These are phyloP conservation scores for Gossypium arboreum DNA, from an alignment of 345 rosid species.

Conservation along the genomic window DNA sequence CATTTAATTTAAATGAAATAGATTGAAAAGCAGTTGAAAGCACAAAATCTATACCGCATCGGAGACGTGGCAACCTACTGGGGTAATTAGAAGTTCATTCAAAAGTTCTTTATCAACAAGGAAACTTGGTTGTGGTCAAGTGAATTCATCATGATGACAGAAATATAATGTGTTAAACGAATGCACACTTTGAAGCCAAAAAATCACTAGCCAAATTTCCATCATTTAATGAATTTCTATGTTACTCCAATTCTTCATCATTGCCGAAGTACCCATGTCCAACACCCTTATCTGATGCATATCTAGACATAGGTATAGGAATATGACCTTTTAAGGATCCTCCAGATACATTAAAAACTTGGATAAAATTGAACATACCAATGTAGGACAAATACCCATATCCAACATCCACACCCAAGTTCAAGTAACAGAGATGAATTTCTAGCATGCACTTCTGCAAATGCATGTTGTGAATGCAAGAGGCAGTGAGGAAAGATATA, in stretches of 20 bases:
- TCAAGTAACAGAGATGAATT: neutral
- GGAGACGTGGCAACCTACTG: neutral
- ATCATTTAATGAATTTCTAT: neutral
- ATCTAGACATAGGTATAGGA: neutral
- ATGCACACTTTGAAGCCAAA: neutral
- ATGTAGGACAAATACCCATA: neutral
- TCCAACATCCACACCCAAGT: neutral
- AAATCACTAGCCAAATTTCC: neutral
- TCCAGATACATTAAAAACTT: neutral
- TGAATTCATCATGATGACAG: neutral
- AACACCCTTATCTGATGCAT: neutral
- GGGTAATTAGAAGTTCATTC: neutral
- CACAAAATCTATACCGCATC: neutral
- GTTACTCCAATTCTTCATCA: neutral
- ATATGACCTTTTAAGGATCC: neutral
- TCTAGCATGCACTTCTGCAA: neutral
- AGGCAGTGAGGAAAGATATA: neutral
- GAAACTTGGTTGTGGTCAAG: neutral
- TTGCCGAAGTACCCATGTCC: neutral
- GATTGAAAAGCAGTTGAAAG: neutral
- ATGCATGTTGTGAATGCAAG: neutral
- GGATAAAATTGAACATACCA: neutral
- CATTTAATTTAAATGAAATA: neutral
- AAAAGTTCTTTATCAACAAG: neutral
- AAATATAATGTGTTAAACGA: neutral